Conservation (phyloP, 768 basidiomycete genomes). For the Tricholoma flavovirens region DNA sequence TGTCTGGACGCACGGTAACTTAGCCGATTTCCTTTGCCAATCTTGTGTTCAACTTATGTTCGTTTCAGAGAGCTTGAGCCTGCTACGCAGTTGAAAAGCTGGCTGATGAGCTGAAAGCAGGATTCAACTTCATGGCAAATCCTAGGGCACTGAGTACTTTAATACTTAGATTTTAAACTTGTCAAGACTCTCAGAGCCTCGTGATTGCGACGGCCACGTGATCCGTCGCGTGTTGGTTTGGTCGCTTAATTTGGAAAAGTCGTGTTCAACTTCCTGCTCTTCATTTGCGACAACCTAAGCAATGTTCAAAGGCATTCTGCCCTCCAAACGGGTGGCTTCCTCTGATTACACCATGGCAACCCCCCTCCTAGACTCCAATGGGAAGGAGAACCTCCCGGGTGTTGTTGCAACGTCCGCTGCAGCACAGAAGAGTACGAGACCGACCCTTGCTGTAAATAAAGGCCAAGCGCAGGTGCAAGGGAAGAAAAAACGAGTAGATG, state of each 20-base stretch:
- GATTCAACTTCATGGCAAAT: too few relatives aligned
- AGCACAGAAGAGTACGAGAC: conserved; percentile 12
- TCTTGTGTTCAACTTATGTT: neutral
- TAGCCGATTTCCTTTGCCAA: neutral
- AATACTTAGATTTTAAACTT: too few relatives aligned
- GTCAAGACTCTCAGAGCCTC: too few relatives aligned
- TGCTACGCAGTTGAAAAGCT: conserved; percentile 31
- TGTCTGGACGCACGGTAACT: conserved; percentile 36
- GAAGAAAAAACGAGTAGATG: conserved; percentile 34
- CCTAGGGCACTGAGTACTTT: too few relatives aligned
- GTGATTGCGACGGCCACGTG: conserved; percentile 15
- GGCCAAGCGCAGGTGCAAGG: conserved; percentile 28
- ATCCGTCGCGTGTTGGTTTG: conserved; percentile 22
- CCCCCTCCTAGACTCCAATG: conserved; percentile 42
- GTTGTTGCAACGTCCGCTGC: conserved; percentile 5
- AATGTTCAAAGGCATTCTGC: conserved; percentile 83
- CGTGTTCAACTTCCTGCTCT: conserved; percentile 10
- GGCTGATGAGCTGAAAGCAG: conserved; percentile 27
- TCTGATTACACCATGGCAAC: conserved; percentile 74
- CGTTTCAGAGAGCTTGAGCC: conserved; percentile 24
- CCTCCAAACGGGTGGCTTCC: conserved; percentile 59
- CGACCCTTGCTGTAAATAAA: conserved; percentile 19
- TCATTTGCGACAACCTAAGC: neutral
- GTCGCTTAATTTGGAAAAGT: conserved; percentile 2
- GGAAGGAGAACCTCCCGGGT: conserved; percentile 66